Evolutionary conservation across 768 basidiomycete genomes (phyloP).

Genomic region (Amylocystis lapponica): DNA sequence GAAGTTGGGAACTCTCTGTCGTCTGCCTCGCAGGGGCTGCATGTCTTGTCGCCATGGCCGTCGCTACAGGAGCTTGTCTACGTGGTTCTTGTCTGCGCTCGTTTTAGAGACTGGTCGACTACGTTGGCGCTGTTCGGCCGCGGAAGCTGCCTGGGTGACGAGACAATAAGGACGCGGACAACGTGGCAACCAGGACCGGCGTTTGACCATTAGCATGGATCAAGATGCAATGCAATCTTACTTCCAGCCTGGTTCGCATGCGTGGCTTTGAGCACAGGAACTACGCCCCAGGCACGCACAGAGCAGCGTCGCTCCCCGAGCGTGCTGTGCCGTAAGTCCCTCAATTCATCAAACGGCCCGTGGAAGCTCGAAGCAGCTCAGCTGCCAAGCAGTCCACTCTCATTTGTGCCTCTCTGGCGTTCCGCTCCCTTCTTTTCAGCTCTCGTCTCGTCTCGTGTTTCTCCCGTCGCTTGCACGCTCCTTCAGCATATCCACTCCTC

Average conservation of each 20-base stretch:
- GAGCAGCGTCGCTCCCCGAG: too few species aligned
- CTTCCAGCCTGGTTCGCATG: constrained; percentile 8
- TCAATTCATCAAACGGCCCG: constrained; percentile 18
- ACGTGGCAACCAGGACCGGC: constrained; percentile 21
- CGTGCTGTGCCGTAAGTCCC: constrained; percentile 15
- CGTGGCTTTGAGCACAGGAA: constrained; percentile 8
- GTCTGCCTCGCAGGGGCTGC: constrained; percentile 24
- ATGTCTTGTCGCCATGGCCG: constrained; percentile 15
- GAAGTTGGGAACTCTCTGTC: constrained; percentile 11
- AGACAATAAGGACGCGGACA: constrained; percentile 21
- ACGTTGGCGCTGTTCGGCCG: not conserved
- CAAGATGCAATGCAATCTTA: constrained; percentile 6
- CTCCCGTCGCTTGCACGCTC: constrained; percentile 13
- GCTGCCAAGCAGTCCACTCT: constrained; percentile 13
- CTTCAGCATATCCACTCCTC: constrained; percentile 11
- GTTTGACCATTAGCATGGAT: constrained; percentile 4
- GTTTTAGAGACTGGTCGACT: constrained; percentile 3
- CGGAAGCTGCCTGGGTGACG: too few species aligned
- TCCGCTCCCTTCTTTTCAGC: constrained; percentile 24
- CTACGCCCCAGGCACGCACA: too few species aligned
- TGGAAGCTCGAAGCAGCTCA: constrained; percentile 21
- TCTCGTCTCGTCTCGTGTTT: constrained; percentile 17
- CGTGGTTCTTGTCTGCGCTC: too few species aligned
- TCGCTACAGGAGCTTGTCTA: too few species aligned
- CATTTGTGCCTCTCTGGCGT: constrained; percentile 18